These are phyloP conservation scores for Obelidium mucronatum DNA, from an alignment of 192 early-diverging fungal genomes.

Conservation along the genomic window DNA sequence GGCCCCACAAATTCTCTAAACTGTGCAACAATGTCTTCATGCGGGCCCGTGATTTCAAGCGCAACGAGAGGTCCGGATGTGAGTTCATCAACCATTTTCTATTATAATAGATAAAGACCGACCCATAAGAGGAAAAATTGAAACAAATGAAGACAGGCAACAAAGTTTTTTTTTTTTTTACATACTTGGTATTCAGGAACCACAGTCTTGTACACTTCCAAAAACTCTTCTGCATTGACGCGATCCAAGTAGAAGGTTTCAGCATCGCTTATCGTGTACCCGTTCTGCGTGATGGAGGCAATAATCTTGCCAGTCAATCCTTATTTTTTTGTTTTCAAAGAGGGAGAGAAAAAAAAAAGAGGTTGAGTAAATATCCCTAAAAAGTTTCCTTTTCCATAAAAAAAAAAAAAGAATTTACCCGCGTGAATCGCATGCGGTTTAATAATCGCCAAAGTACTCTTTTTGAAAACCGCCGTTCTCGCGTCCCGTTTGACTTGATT, in stretches of 20 bases:
- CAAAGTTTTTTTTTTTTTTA: no score
- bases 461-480: constrained; percentile 52
- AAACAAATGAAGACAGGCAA: not conserved
- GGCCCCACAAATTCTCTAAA: constrained; percentile 63
- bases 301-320: constrained; percentile 54
- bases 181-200: constrained; percentile 63
- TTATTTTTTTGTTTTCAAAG: constrained; percentile 19
- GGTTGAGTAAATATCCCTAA: no score
- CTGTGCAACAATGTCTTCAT: constrained; percentile 42
- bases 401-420: constrained; percentile 39
- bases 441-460: constrained; percentile 60
- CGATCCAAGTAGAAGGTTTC: constrained; percentile 57
- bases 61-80: constrained; percentile 63
- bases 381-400: not conserved
- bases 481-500: not conserved
- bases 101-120: not conserved
- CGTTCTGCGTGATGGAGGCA: constrained; percentile 40
- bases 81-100: constrained; percentile 58
- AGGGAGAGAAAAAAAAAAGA: no score
- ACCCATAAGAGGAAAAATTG: not conserved
- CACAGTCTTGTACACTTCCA: constrained; percentile 69
- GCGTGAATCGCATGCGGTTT: constrained; percentile 60
- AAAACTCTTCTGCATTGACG: constrained; percentile 64
- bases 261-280: constrained; percentile 56
- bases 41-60: constrained; percentile 40